These are phyloP conservation scores for Phialocephala sp. DNA, from an alignment of 2,329 filamentous ascomycete genomes.

Conservation along the genomic window DNA sequence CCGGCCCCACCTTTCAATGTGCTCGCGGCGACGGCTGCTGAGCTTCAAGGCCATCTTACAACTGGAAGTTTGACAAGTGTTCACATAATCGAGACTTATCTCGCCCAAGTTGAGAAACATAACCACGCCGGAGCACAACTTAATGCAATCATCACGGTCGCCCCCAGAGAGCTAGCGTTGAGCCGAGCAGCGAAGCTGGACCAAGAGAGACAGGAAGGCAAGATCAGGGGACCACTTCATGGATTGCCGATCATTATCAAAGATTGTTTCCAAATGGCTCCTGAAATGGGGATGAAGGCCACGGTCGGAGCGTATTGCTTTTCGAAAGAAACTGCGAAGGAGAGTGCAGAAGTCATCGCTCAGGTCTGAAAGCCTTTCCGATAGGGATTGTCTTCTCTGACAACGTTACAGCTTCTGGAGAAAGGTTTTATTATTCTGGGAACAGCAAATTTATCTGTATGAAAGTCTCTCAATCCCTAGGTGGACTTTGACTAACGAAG, in stretches of 20 bases:
- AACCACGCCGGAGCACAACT: slow-evolving; percentile 38
- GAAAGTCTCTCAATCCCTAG: neutral
- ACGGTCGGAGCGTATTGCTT: slow-evolving; percentile 62
- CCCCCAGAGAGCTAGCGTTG: slow-evolving; percentile 44
- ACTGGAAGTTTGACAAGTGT: slow-evolving; percentile 27
- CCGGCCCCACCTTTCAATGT: neutral
- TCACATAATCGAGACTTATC: slow-evolving; percentile 29
- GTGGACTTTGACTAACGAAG: neutral
- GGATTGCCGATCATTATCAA: slow-evolving; percentile 61
- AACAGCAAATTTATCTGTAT: slow-evolving; percentile 48
- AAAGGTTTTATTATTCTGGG: slow-evolving; percentile 54
- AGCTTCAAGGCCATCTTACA: neutral
- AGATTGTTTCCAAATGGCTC: slow-evolving; percentile 60
- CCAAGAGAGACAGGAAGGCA: slow-evolving; percentile 49
- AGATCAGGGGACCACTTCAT: slow-evolving; percentile 57
- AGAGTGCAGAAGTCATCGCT: neutral
- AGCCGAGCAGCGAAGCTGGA: slow-evolving; percentile 56
- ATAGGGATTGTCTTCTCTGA: neutral
- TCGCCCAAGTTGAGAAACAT: slow-evolving; percentile 37
- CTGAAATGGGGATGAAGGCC: slow-evolving; percentile 58
- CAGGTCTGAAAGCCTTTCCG: neutral
- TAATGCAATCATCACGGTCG: slow-evolving; percentile 55
- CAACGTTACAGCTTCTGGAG: slow-evolving; percentile 61
- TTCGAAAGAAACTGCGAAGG: slow-evolving; percentile 51
- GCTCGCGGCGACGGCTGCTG: neutral